phyloP scores from a whole-genome alignment of 2,329 filamentous ascomycete species.

The Diaporthe sp. region DNA sequence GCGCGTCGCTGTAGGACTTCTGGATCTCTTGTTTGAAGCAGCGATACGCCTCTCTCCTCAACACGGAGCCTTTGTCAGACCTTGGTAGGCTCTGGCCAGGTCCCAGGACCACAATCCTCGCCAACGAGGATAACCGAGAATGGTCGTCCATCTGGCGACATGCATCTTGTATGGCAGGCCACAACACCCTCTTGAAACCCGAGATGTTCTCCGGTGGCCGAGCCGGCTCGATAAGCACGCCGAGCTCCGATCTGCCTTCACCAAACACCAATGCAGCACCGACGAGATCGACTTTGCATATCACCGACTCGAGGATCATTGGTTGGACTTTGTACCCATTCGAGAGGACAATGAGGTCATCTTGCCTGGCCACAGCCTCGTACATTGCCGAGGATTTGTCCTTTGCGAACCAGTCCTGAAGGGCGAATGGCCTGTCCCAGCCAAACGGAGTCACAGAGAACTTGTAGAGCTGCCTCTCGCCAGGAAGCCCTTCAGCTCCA shows the following conservation, averaged over 20 bases:
- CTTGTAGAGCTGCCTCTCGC: background rate
- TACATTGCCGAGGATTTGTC: background rate
- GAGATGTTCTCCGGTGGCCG: background rate
- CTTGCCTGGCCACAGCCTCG: background rate
- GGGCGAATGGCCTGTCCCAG: background rate
- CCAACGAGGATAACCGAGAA: background rate
- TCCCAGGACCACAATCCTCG: background rate
- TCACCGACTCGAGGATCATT: background rate
- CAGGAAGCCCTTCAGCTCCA: too few species aligned
- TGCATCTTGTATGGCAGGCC: background rate
- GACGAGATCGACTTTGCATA: background rate
- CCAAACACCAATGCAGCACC: background rate
- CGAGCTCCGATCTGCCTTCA: background rate
- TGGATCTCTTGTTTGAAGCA: background rate
- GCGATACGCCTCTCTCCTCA: background rate
- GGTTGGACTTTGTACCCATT: conserved; percentile 5
- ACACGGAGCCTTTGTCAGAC: conserved; percentile 3
- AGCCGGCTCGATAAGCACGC: background rate
- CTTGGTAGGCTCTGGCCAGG: background rate
- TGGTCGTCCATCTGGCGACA: conserved; percentile 6
- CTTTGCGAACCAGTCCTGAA: background rate
- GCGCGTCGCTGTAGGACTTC: background rate
- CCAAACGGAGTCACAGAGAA: background rate
- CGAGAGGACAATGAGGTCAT: background rate
- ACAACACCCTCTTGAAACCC: background rate